A percentile compares a stretch with the other conserved stretches of the same genome.
phyloP scores from a whole-genome alignment of 164 flowering plant species.

The Akebia trifoliata region DNA sequence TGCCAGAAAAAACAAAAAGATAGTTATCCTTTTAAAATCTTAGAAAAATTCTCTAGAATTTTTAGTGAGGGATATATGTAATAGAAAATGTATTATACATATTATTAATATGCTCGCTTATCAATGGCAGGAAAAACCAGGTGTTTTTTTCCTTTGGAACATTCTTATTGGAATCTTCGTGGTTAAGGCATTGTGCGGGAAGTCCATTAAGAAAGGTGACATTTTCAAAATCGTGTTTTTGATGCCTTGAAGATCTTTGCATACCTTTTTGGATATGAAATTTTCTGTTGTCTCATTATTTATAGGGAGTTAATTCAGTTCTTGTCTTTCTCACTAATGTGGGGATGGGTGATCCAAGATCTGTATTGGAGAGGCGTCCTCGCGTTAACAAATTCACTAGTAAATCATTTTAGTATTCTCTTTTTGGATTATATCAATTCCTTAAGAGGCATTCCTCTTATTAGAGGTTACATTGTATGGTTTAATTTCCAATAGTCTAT shows the following conservation, averaged over 20 bases:
- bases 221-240: neutral
- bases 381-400: no score
- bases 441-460: neutral
- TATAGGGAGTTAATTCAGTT: neutral
- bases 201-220: slow-evolving; percentile 59
- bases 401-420: no score
- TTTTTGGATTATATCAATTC: no score
- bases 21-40: neutral
- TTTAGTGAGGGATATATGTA: no score
- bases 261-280: neutral
- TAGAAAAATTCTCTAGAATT: neutral
- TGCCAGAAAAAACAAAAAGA: no score
- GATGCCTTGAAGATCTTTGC: neutral
- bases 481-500: neutral
- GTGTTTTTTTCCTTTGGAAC: slow-evolving; percentile 28
- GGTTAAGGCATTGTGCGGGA: slow-evolving; percentile 26
- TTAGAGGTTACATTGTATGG: neutral
- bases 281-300: neutral
- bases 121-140: slow-evolving; percentile 28
- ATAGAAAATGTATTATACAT: neutral
- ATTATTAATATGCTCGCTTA: slow-evolving; percentile 6
- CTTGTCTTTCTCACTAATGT: neutral
- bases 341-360: neutral
- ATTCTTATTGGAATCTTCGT: slow-evolving; percentile 27
- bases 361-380: no score